Evolutionary conservation across 2,329 filamentous ascomycete genomes (phyloP).

Genomic region (Fusarium denticulatum): DNA sequence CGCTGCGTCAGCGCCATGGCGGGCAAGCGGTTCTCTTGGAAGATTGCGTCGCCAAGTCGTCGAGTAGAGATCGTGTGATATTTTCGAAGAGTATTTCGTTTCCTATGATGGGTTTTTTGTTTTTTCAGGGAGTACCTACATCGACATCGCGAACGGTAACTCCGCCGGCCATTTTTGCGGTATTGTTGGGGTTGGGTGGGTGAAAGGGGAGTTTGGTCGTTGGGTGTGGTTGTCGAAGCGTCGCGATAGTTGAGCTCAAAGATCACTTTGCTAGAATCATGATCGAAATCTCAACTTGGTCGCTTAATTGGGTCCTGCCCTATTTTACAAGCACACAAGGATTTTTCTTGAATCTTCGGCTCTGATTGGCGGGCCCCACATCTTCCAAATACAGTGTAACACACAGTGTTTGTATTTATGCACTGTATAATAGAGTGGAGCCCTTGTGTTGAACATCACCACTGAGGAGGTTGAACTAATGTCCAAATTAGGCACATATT

Average conservation of each 20-base stretch:
- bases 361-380: conserved; percentile 19
- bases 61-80: conserved; percentile 29
- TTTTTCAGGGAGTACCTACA: conserved; percentile 65
- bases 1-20: conserved; percentile 37
- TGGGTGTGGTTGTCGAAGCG: conserved; percentile 47
- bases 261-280: conserved; percentile 8
- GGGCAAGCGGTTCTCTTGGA: conserved; percentile 37
- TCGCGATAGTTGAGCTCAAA: conserved; percentile 38
- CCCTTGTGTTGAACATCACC: not conserved
- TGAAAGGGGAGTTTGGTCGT: conserved; percentile 41
- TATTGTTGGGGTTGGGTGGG: conserved; percentile 49
- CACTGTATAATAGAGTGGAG: conserved; percentile 10
- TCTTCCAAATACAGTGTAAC: not conserved
- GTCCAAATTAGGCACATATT: conserved; percentile 19
- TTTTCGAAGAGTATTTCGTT: conserved; percentile 5
- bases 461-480: not conserved
- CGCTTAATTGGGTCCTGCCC: conserved; percentile 59
- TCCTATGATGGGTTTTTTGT: not conserved
- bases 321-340: conserved; percentile 20
- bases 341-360: not conserved
- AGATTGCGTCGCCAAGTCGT: conserved; percentile 46
- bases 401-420: accelerated
- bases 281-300: conserved; percentile 49
- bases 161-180: conserved; percentile 81
- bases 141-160: conserved; percentile 87